Conservation (phyloP, 176 grass and related monocot genomes). For the Paspalum notatum region DNA sequence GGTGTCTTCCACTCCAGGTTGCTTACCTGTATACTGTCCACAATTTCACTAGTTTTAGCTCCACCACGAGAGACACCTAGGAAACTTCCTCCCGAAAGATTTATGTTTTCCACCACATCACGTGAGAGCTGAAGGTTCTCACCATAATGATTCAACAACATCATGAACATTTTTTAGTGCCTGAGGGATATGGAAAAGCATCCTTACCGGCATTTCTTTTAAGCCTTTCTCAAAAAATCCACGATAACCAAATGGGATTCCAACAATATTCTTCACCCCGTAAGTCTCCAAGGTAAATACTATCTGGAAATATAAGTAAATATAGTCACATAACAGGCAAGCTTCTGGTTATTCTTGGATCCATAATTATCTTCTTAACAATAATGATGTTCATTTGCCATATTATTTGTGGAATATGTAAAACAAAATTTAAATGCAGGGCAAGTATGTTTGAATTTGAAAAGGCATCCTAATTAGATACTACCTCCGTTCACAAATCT, state of each 20-base stretch:
- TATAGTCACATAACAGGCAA: conserved; percentile 17
- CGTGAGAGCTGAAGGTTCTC: conserved; percentile 72
- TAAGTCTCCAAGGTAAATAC: conserved; percentile 94
- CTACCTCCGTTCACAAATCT: too few relatives aligned
- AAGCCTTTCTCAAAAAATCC: conserved; percentile 93
- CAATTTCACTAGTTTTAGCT: conserved; percentile 81
- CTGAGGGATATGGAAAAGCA: neutral
- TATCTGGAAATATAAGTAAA: conserved; percentile 64
- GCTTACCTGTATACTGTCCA: conserved; percentile 88
- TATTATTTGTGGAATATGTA: neutral
- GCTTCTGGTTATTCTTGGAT: neutral
- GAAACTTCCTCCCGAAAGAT: conserved; percentile 93
- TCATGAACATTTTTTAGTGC: conserved; percentile 26
- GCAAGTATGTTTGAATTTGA: conserved; percentile 3
- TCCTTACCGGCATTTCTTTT: conserved; percentile 80
- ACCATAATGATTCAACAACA: conserved; percentile 13
- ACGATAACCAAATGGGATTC: conserved; percentile 89
- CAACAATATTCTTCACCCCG: conserved; percentile 94
- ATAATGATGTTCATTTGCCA: neutral
- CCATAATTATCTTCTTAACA: conserved; percentile 9
- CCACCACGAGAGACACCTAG: conserved; percentile 94
- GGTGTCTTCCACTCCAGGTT: conserved; percentile 22
- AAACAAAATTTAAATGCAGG: conserved; percentile 5
- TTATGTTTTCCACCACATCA: conserved; percentile 90
- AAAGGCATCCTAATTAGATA: neutral